Evolutionary conservation across 495 filamentous ascomycete species (phyloP), one percentile per base, ranked within the genome.

Genomic region (Hapsidospora chrysogenum): DNA sequence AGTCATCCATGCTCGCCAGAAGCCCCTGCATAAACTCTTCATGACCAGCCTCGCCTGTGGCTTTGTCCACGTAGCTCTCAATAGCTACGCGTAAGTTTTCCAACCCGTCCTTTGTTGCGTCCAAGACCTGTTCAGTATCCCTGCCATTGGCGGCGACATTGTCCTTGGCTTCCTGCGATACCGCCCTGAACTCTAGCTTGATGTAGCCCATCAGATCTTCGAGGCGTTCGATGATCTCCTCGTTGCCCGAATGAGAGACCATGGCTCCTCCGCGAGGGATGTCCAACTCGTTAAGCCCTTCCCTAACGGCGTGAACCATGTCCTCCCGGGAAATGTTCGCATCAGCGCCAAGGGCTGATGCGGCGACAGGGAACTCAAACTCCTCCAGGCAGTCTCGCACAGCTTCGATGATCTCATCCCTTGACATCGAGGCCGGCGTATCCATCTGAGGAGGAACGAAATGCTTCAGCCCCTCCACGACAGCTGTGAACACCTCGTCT

Each of bases 71-170:
- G 39, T 86, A 87, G n/a, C 54, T 58, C 53, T 89, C 82, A 36
- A 92, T 82, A 31, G 87, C 76, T 16, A 64, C 63, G n/a, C 80
- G 72, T 3, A 95, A 67, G 33, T 68, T 70, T 42, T 86, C 81
- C 25, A 93, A 67, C 2, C 82, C 82, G 50, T 92, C 84, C 48
- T 80, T 85, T 38, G 87, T 72, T 2, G 83, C 79, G 49, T 87
- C 80, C 2, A 92, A 62, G 17, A 92, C 68, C 44, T 89, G 76
- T 49, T 84, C 80, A 0, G 79, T 84, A 46, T 85, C 81, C 34
- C 70, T 63, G 29, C 78, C 80, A 44, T 72, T 80, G 17, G 76
- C 74, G 0, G 79, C 63, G 11, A 78, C 71, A 44, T 78, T 83
- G 45, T 85, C 68, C 45, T 83, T 78, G 32, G 78, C 69, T 48